Conservation (phyloP, 2,329 filamentous ascomycete genomes). For the Arthroderma sp. region DNA sequence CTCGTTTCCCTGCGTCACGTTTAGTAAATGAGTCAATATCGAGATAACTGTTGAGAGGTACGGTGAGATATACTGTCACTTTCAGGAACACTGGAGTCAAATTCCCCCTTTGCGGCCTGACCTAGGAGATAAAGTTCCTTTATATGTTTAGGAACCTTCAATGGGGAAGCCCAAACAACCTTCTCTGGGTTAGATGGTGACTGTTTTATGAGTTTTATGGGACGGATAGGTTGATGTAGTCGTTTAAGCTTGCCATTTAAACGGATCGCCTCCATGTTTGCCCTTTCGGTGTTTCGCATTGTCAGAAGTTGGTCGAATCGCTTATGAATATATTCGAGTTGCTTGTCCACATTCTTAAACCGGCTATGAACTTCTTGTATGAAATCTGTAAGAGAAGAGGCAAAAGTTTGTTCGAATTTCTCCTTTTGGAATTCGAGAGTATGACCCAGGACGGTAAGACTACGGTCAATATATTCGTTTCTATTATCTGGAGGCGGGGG, state of each 20-base stretch:
- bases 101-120: background rate
- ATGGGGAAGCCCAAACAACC: background rate
- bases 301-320: background rate
- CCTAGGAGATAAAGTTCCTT: slow-evolving; percentile 1
- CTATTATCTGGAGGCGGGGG: background rate
- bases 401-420: no score
- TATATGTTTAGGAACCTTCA: slow-evolving; percentile 1
- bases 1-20: background rate
- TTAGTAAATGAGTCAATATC: background rate
- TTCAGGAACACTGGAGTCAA: background rate
- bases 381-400: no score
- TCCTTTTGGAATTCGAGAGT: no score
- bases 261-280: background rate
- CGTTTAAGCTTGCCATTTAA: background rate
- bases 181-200: no score
- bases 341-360: background rate
- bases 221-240: slow-evolving; percentile 2
- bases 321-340: background rate
- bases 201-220: no score
- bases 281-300: background rate
- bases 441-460: background rate
- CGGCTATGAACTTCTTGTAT: background rate
- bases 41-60: background rate
- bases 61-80: background rate
- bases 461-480: background rate